Conservation (phyloP, 78 protist species). For the Dictyostelium firmibasis region DNA sequence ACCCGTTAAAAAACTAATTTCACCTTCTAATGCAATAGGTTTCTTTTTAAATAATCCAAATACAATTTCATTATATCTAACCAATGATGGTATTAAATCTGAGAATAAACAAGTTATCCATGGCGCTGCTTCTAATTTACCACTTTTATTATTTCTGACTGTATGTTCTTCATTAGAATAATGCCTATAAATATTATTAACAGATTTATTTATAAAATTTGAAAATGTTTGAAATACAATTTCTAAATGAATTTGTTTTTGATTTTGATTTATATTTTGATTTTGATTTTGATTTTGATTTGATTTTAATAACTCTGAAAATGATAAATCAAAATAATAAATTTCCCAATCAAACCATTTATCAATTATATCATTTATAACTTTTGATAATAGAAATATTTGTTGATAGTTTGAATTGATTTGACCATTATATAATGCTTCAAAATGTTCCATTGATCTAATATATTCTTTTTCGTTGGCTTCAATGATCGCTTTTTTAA, state of each 20-base stretch:
- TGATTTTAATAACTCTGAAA: background rate
- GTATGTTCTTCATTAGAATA: constrained; percentile 28
- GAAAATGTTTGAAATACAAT: constrained; percentile 4
- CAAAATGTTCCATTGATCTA: background rate
- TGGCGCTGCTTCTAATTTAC: constrained; percentile 19
- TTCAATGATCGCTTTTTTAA: background rate
- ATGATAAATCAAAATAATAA: background rate
- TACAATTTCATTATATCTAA: constrained; percentile 16
- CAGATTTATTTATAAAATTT: constrained; percentile 16
- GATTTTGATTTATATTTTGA: background rate
- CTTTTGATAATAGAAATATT: background rate
- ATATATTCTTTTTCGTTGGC: constrained; percentile 33
- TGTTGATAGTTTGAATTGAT: background rate
- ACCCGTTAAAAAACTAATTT: constrained; percentile 46
- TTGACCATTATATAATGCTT: background rate
- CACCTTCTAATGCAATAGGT: constrained; percentile 40
- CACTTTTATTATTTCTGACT: background rate
- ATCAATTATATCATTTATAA: background rate
- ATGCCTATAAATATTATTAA: background rate
- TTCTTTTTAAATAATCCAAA: background rate
- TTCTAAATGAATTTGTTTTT: background rate
- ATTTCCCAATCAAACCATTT: constrained; percentile 26
- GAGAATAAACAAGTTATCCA: constrained; percentile 46
- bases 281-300: background rate
- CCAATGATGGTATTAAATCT: constrained; percentile 22